A percentile compares a stretch with the other conserved stretches of the same genome.
Conservation (phyloP, 2,329 filamentous ascomycete species). For the Penicillium sp. region DNA sequence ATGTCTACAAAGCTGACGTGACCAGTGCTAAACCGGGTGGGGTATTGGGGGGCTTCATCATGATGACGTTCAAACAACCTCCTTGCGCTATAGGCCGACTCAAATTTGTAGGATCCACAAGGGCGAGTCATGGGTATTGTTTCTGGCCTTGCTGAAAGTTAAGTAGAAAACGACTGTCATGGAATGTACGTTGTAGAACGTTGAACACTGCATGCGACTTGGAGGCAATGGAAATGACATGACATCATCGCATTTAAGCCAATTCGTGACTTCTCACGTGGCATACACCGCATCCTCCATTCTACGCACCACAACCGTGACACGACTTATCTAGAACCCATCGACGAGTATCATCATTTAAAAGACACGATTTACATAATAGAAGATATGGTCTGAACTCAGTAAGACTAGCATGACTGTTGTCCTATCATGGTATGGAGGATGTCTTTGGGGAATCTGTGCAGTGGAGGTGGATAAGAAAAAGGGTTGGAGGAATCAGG, state of each 20-base stretch:
- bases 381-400: slow-evolving; percentile 12
- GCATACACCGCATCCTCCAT: background rate
- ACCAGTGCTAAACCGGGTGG: slow-evolving; percentile 20
- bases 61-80: slow-evolving; percentile 35
- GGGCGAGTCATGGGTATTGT: background rate
- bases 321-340: background rate
- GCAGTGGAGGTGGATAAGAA: slow-evolving; percentile 29
- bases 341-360: background rate
- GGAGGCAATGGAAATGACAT: background rate
- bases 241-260: background rate
- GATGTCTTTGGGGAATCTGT: slow-evolving; percentile 36
- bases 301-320: background rate
- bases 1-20: slow-evolving; percentile 20
- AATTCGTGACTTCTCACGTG: background rate
- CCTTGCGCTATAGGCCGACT: background rate
- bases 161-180: no score
- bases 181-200: background rate
- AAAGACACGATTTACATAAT: slow-evolving; percentile 3
- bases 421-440: slow-evolving; percentile 28
- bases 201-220: background rate
- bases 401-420: slow-evolving; percentile 25
- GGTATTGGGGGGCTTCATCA: slow-evolving; percentile 31
- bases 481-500: slow-evolving; percentile 5
- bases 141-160: background rate
- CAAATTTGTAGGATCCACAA: background rate